Evolutionary conservation across 495 filamentous ascomycete genomes (phyloP), one percentile per base, ranked within the genome.

Genomic region (Tetracladium setigerum): DNA sequence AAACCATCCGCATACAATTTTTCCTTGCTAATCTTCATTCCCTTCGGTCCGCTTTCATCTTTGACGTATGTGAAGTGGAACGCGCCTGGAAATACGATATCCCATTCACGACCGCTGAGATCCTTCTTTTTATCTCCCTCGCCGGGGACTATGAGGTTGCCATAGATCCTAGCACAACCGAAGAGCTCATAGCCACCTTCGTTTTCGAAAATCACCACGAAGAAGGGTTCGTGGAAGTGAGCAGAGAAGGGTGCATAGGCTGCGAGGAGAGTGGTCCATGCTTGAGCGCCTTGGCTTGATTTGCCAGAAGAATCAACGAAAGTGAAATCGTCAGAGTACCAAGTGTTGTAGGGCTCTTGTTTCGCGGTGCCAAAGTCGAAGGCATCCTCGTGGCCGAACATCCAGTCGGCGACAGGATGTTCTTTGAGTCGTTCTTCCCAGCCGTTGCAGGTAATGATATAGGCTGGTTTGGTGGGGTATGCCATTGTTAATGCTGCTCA

Each of bases 1-100:
- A 37, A 11, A 16, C 44, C 44, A 37, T 46, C 44, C 33, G 15
- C 44, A 46, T 9, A 46, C 18, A 46, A 46, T 4, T 11, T 46
- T 34, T 22, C 14, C 32, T 5, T 19, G 15, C 27, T 46, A 11
- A 46, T 5, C 44, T 37, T 46, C 17, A 46, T 22, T 14, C 44
- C 44, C 44, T 46, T 46, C 12, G 32, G 44, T 2, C 44, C 44
- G 8, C 4, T 24, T 10, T 15, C 15, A 46, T 46, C 44, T 34
- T 35, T 38, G 14, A 46, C 44, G 27, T 5, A 36, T 9, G 31
- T 46, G 17, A 46, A 46, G 32, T 22, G 5, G n/a, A 46, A 24
- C 7, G 44, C 30, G 5, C 42, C 44, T 12, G 44, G 44, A 11
- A 46, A 14, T n/a, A 2, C 5, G 12, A 46, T 19, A 37, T 46